A percentile compares a stretch with the other conserved stretches of the same genome.
phyloP scores from a whole-genome alignment of 139 green algal species.

The Coccomyxa sp. region DNA sequence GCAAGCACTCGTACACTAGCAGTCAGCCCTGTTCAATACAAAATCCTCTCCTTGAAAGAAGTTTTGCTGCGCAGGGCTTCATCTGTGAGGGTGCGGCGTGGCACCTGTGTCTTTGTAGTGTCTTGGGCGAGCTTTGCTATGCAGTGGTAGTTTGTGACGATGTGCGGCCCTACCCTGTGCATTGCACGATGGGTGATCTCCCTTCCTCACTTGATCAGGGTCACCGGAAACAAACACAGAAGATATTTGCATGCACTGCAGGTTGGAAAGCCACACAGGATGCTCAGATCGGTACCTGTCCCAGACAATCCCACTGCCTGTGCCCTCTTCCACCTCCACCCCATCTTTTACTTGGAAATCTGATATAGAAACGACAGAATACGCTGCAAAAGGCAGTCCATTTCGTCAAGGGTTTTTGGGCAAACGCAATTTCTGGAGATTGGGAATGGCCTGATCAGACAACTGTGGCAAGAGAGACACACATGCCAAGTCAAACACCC shows the following conservation, averaged over 20 bases:
- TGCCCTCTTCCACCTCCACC: conserved; percentile 13
- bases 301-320: conserved; percentile 54
- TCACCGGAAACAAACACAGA: neutral
- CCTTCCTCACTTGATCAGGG: neutral
- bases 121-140: conserved; percentile 31
- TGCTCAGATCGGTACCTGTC: conserved; percentile 7
- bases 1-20: neutral
- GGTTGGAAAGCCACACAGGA: neutral
- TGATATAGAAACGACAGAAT: conserved; percentile 36
- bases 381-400: neutral
- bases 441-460: neutral
- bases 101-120: conserved; percentile 13
- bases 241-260: neutral
- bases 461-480: neutral
- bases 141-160: conserved; percentile 63
- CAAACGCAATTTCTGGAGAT: neutral
- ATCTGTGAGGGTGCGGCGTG: neutral
- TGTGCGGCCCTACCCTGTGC: conserved; percentile 25
- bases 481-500: conserved; percentile 9
- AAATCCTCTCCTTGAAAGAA: neutral
- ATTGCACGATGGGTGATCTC: neutral
- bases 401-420: neutral
- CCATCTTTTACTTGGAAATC: conserved; percentile 11
- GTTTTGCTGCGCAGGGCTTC: neutral
- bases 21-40: neutral